These are phyloP conservation scores for Hordeum vulgare DNA, from an alignment of 176 grass and related monocot genomes.

Conservation along the genomic window DNA sequence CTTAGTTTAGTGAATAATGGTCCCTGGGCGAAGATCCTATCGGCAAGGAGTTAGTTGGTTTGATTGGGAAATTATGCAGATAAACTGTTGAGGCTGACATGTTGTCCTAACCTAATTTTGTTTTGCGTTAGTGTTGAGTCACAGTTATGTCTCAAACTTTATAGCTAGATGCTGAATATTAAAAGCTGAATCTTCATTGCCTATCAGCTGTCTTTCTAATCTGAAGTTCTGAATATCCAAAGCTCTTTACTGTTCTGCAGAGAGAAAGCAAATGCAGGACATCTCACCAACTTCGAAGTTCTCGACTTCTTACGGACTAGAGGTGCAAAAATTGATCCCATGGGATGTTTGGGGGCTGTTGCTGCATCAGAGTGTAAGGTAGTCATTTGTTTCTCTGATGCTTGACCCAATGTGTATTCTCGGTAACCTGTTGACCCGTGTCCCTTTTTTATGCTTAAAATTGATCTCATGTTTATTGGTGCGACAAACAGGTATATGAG, in stretches of 20 bases:
- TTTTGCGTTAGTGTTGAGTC: not conserved
- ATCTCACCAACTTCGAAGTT: slow-evolving; percentile 85
- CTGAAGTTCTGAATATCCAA: not conserved
- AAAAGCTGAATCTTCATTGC: no score
- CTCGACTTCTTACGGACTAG: slow-evolving; percentile 66
- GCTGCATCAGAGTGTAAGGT: slow-evolving; percentile 85
- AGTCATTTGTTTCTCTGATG: not conserved
- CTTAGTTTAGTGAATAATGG: not conserved
- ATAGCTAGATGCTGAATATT: no score
- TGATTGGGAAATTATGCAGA: not conserved
- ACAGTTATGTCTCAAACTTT: not conserved
- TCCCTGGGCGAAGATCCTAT: not conserved
- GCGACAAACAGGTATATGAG: slow-evolving; percentile 51
- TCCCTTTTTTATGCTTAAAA: not conserved
- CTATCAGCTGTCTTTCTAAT: not conserved
- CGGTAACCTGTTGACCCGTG: not conserved
- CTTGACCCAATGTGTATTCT: not conserved
- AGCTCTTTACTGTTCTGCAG: slow-evolving; percentile 23
- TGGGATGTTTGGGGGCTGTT: slow-evolving; percentile 78
- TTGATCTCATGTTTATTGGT: not conserved
- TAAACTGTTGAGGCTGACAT: not conserved
- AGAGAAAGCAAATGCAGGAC: slow-evolving; percentile 49
- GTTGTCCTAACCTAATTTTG: not conserved
- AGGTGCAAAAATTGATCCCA: slow-evolving; percentile 69
- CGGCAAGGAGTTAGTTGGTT: not conserved